phyloP scores from a whole-genome alignment of 1,139 yeast genomes.

The Geotrichum armillariae region DNA sequence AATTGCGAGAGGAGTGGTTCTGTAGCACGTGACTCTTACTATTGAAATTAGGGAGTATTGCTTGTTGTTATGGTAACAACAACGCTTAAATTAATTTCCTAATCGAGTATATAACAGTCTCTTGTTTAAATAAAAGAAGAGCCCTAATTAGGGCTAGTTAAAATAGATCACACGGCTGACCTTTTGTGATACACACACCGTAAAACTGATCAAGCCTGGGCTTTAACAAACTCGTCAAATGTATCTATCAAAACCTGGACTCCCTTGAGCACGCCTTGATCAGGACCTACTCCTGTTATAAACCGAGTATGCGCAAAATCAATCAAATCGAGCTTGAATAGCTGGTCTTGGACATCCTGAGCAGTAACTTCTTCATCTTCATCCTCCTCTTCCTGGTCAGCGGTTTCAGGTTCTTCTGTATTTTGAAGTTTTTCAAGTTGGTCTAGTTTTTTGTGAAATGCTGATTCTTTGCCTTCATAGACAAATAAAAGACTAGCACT shows the following conservation, averaged over 20 bases:
- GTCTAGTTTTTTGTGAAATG: slow-evolving; percentile 34
- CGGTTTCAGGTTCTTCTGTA: slow-evolving; percentile 34
- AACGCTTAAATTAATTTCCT: background rate
- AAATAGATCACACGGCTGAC: too few species aligned
- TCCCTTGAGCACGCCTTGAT: slow-evolving; percentile 68
- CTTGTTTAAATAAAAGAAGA: too few species aligned
- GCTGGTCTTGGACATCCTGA: slow-evolving; percentile 32
- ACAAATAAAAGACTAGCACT: slow-evolving; percentile 76
- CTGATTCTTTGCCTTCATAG: slow-evolving; percentile 62
- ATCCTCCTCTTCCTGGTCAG: slow-evolving; percentile 33
- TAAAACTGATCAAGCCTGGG: background rate
- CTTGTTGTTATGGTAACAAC: background rate
- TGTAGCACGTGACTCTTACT: background rate
- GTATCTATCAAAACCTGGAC: slow-evolving; percentile 56
- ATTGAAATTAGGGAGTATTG: background rate
- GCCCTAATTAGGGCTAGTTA: too few species aligned
- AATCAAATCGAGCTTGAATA: slow-evolving; percentile 64
- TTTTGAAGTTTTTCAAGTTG: slow-evolving; percentile 28
- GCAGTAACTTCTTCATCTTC: slow-evolving; percentile 33
- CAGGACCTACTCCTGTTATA: slow-evolving; percentile 65
- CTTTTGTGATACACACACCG: too few species aligned
- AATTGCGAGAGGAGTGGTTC: background rate
- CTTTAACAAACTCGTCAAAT: slow-evolving; percentile 20
- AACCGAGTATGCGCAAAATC: slow-evolving; percentile 88
- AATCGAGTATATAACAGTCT: background rate